phyloP scores from a whole-genome alignment of 768 basidiomycete species.

The Paxillus ammoniavirescens region DNA sequence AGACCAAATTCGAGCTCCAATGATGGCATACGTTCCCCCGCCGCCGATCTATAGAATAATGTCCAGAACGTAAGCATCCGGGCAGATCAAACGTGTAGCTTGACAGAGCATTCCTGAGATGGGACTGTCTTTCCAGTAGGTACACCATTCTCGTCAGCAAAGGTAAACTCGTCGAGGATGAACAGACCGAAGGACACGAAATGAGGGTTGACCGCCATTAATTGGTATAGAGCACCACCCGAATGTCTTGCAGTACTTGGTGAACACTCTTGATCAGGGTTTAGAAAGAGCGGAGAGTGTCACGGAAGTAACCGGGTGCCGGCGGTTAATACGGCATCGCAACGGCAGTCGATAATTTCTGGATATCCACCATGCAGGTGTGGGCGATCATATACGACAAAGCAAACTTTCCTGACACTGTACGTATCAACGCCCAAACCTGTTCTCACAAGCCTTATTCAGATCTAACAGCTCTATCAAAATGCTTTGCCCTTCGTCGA shows the following conservation, averaged over 20 bases:
- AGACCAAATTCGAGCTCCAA: slow-evolving; percentile 84
- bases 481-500: slow-evolving; percentile 59
- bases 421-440: slow-evolving; percentile 19
- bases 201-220: slow-evolving; percentile 19
- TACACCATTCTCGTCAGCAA: slow-evolving; percentile 53
- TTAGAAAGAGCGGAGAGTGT: background rate
- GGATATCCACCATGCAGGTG: slow-evolving; percentile 38
- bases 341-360: slow-evolving; percentile 5
- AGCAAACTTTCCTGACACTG: slow-evolving; percentile 33
- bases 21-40: slow-evolving; percentile 77
- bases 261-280: no score
- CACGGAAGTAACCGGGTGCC: slow-evolving; percentile 6
- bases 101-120: slow-evolving; percentile 46
- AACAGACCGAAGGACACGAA: slow-evolving; percentile 86
- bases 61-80: slow-evolving; percentile 1
- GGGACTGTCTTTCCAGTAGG: slow-evolving; percentile 44
- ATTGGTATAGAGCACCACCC: background rate
- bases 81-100: background rate
- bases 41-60: slow-evolving; percentile 70
- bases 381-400: slow-evolving; percentile 40
- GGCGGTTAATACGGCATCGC: slow-evolving; percentile 1
- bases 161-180: slow-evolving; percentile 82
- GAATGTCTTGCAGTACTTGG: background rate
- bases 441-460: background rate
- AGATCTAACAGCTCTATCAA: slow-evolving; percentile 54